A percentile compares a stretch with the other conserved stretches of the same genome.
These are phyloP conservation scores for Ilyonectria robusta DNA, from an alignment of 2,329 filamentous ascomycete species.

Conservation along the genomic window DNA sequence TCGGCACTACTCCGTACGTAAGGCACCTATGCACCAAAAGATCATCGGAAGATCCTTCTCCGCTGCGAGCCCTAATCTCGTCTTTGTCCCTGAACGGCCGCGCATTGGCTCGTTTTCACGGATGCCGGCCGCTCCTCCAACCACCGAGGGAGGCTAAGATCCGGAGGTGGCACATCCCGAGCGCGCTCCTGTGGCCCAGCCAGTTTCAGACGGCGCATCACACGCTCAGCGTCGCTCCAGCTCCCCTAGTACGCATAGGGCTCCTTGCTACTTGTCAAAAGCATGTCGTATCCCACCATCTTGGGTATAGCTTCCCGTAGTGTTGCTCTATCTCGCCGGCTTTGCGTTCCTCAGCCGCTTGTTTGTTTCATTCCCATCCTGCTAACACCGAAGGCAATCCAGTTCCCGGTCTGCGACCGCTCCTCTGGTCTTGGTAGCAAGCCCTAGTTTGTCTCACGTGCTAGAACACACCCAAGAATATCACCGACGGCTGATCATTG, in stretches of 20 bases:
- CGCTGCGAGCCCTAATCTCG: background rate
- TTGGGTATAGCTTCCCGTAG: conserved; percentile 1
- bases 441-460: conserved; percentile 15
- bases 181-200: conserved; percentile 41
- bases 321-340: background rate
- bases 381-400: background rate
- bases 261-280: conserved; percentile 10
- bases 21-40: background rate
- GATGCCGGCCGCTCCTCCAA: conserved; percentile 33
- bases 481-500: conserved; percentile 10
- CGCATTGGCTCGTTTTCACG: conserved; percentile 11
- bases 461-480: conserved; percentile 14
- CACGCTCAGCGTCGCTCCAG: conserved; percentile 31
- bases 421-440: background rate
- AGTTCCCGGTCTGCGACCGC: background rate
- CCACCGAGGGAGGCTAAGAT: conserved; percentile 37
- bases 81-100: conserved; percentile 10
- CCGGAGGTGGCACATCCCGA: conserved; percentile 53
- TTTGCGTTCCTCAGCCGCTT: conserved; percentile 8
- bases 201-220: conserved; percentile 47
- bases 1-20: background rate
- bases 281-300: conserved; percentile 3
- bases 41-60: conserved; percentile 13
- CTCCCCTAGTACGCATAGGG: conserved; percentile 8
- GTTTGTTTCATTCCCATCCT: conserved; percentile 30